Evolutionary conservation across 306 rosid species (phyloP).

Genomic region (Glycine soja): DNA sequence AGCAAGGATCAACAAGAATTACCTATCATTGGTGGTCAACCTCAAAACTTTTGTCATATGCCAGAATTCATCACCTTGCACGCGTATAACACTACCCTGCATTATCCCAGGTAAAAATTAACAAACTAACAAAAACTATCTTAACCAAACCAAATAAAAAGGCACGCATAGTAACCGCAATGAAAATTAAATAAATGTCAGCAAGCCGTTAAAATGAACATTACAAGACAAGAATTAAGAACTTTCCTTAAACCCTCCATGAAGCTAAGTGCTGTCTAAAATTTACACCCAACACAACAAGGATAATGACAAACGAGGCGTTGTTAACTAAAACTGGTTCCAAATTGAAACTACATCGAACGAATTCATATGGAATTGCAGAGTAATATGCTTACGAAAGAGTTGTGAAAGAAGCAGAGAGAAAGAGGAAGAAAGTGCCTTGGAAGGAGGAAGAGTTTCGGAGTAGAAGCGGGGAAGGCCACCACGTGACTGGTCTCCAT

Average conservation of each 20-base stretch:
- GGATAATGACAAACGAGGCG: background rate
- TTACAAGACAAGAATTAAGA: background rate
- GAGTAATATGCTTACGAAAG: background rate
- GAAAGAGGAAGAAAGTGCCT: conserved; percentile 52
- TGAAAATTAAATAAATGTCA: background rate
- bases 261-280: background rate
- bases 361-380: no score
- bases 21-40: conserved; percentile 78
- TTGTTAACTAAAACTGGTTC: conserved; percentile 9
- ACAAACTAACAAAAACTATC: background rate
- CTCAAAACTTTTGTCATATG: conserved; percentile 93
- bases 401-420: background rate
- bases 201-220: conserved; percentile 1
- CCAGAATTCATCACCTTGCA: conserved; percentile 92
- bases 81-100: conserved; percentile 75
- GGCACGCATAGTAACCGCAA: background rate
- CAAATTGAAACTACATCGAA: background rate
- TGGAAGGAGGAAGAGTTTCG: conserved; percentile 73
- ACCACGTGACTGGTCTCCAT: conserved; percentile 74
- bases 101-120: conserved; percentile 22
- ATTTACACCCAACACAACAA: background rate
- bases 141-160: conserved; percentile 12
- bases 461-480: conserved; percentile 96
- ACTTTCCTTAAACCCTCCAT: background rate
- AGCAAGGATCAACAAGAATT: background rate